These are phyloP conservation scores for Termitomyces sp. DNA, from an alignment of 768 basidiomycete species.

Conservation along the genomic window DNA sequence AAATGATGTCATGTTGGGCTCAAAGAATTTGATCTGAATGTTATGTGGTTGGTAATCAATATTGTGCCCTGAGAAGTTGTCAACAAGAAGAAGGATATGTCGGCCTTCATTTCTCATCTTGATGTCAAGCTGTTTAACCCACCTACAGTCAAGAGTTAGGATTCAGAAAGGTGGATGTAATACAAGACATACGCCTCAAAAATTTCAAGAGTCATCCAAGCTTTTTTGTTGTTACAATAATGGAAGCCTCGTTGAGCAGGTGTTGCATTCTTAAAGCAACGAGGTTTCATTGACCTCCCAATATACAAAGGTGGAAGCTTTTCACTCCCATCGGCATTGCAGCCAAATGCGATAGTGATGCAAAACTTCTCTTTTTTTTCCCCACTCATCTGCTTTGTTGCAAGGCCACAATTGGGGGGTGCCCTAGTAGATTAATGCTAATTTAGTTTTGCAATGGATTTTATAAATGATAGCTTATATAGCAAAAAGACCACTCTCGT, in stretches of 20 bases:
- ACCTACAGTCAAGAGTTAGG: neutral
- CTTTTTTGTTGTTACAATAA: too few relatives aligned
- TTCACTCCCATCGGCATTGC: slow-evolving; percentile 24
- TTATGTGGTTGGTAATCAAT: too few relatives aligned
- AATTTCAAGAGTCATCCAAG: slow-evolving; percentile 30
- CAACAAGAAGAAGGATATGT: slow-evolving; percentile 1
- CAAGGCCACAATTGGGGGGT: slow-evolving; percentile 25
- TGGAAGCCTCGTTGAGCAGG: slow-evolving; percentile 21
- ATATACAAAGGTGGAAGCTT: slow-evolving; percentile 27
- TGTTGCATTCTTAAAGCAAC: slow-evolving; percentile 21
- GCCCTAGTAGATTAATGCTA: too few relatives aligned
- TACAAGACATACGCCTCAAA: slow-evolving; percentile 24
- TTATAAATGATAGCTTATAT: too few relatives aligned
- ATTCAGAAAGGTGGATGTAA: neutral
- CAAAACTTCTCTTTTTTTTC: slow-evolving; percentile 25
- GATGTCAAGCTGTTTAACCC: neutral
- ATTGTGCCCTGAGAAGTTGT: too few relatives aligned
- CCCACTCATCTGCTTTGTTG: slow-evolving; percentile 23
- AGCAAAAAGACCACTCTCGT: slow-evolving; percentile 1
- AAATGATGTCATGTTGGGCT: too few relatives aligned
- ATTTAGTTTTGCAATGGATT: too few relatives aligned
- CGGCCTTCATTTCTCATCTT: slow-evolving; percentile 14
- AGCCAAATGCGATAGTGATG: slow-evolving; percentile 14
- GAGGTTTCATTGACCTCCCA: slow-evolving; percentile 24
- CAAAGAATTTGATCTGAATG: too few relatives aligned